phyloP scores from a whole-genome alignment of 169 alveolate genomes.

The Cryptosporidium viatorum region DNA sequence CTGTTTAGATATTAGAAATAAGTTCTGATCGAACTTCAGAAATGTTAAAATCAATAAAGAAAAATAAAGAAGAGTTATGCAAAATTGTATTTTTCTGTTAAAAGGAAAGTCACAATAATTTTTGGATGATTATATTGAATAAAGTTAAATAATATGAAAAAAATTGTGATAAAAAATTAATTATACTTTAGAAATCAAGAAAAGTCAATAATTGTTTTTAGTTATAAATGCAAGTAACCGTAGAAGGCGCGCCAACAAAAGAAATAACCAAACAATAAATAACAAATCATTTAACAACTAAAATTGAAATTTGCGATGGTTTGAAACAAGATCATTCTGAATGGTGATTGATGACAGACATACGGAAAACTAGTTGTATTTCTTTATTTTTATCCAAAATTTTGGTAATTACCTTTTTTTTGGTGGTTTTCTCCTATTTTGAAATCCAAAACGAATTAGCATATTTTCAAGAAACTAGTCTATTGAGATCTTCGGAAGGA shows the following conservation, averaged over 20 bases:
- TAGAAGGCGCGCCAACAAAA: neutral
- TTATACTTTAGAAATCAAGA: too few species aligned
- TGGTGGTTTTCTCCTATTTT: neutral
- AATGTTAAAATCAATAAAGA: too few species aligned
- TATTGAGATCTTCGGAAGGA: neutral
- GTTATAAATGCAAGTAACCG: neutral
- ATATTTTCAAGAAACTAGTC: neutral
- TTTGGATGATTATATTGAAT: too few species aligned
- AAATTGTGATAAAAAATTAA: neutral
- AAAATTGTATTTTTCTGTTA: too few species aligned
- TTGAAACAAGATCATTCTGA: neutral
- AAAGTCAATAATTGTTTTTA: neutral
- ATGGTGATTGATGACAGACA: constrained; percentile 2
- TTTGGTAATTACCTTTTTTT: constrained; percentile 9
- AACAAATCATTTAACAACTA: neutral
- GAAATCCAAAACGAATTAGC: neutral
- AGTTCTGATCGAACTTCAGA: neutral
- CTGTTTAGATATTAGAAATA: neutral
- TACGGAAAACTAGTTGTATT: neutral
- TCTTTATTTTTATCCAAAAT: neutral
- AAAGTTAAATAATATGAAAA: too few species aligned
- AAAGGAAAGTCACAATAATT: neutral
- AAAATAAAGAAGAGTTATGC: neutral
- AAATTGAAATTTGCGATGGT: constrained; percentile 1
- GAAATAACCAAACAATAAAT: neutral